Evolutionary conservation across 768 basidiomycete genomes (phyloP).

Genomic region (Suillus variegatus): DNA sequence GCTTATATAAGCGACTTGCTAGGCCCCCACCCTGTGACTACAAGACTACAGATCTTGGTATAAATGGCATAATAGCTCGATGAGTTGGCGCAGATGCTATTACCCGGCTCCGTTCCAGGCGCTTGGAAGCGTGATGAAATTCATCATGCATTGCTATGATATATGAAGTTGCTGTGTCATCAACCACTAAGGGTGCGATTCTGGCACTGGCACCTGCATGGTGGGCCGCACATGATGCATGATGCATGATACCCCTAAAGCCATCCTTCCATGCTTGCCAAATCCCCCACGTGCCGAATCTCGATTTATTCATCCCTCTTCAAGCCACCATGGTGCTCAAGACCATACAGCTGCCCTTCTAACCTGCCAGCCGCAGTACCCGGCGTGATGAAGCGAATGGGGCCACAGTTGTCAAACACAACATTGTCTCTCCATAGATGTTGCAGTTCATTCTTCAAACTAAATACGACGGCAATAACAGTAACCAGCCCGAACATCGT

Average conservation of each 20-base stretch:
- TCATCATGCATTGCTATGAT: neutral
- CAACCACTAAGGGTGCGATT: neutral
- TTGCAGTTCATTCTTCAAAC: neutral
- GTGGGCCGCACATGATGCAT: neutral
- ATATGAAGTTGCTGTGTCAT: neutral
- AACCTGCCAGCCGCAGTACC: neutral
- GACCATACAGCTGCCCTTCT: neutral
- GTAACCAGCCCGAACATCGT: neutral
- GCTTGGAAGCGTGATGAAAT: neutral
- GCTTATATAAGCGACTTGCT: neutral
- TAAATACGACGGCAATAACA: neutral
- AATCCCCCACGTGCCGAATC: neutral
- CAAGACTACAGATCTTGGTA: neutral
- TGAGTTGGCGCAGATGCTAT: neutral
- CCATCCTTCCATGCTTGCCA: neutral
- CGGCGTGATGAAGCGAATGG: constrained; percentile 4
- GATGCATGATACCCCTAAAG: neutral
- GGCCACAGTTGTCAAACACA: neutral
- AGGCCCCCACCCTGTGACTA: neutral
- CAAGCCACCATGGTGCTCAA: neutral
- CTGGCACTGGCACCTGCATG: neutral
- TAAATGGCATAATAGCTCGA: neutral
- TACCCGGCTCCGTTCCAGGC: neutral
- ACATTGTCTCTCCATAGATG: neutral
- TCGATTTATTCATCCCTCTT: constrained; percentile 3